Conservation (phyloP, 768 basidiomycete genomes). For the Termitomyces bulborhizus region DNA sequence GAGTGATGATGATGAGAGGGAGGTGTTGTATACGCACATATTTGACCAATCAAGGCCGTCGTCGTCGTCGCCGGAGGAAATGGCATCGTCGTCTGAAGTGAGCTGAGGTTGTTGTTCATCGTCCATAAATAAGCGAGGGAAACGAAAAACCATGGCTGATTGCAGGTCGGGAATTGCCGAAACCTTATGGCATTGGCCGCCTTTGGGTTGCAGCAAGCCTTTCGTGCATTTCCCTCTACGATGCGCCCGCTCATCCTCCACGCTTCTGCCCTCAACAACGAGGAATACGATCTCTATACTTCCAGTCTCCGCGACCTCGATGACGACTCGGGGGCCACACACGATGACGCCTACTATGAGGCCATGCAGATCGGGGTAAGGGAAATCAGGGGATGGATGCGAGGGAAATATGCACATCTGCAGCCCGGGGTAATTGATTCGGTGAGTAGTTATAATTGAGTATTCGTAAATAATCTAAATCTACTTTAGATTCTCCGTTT, state of each 20-base stretch:
- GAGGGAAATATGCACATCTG: conserved; percentile 60
- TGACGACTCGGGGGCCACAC: conserved; percentile 14
- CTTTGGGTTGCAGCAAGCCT: background rate
- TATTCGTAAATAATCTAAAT: background rate
- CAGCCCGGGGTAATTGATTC: conserved; percentile 48
- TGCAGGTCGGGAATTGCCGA: conserved; percentile 4
- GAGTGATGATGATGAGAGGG: conserved; percentile 11
- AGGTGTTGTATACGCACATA: conserved; percentile 33
- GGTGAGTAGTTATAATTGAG: conserved; percentile 24
- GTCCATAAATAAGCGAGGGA: background rate
- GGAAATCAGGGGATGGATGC: conserved; percentile 70
- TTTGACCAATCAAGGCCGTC: conserved; percentile 80
- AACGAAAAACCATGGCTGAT: too few species aligned
- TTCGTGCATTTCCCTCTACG: background rate
- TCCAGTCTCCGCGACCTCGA: conserved; percentile 48
- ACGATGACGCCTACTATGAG: conserved; percentile 50
- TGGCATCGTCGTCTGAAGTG: conserved; percentile 30
- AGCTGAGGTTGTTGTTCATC: conserved; percentile 3
- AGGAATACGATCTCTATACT: conserved; percentile 67
- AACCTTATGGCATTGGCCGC: background rate
- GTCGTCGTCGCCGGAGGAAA: conserved; percentile 55
- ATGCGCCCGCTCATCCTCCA: conserved; percentile 67
- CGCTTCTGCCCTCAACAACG: conserved; percentile 68
- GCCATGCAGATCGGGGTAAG: conserved; percentile 47
- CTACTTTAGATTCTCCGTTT: conserved; percentile 52